Base-by-base conservation (phyloP, 2,329 filamentous ascomycete genomes). In the Sclerotinia spermophila region DNA sequence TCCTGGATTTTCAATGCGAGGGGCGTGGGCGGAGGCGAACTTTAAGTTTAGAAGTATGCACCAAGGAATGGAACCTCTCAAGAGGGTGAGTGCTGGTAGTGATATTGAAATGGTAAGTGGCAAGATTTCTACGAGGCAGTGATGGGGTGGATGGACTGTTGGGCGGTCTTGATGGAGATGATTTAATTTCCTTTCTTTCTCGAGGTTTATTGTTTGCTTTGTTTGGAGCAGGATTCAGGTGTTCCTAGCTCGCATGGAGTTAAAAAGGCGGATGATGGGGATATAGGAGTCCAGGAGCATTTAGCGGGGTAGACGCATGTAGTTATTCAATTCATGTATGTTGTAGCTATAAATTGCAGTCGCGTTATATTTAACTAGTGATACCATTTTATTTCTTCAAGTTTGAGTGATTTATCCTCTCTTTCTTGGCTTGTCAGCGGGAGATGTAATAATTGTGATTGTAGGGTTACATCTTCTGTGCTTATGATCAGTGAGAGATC, bases 1-100 rank as follows among this genome's bases (percentile, higher is more conserved):
- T 72, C 83, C 83, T 6, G 74, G 73, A 10, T 71, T 68, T 27
- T 72, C 65, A 33, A 75, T 76, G 53, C 69, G 69, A 30, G 74
- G 71, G 1, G 67, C 56, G 17, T 77, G 75, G 75, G 13, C 72
- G 33, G 65, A 73, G 51, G 68, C 69, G 6, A 71, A 71, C 56
- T 76, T 75, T 24, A 68, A 51, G 1, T 75, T 74, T 51, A 71
- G 73, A 35, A 68, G 61, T 2, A 71, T 60, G 55, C 68, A 74
- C 13, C 44, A 38, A 5, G 42, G 24, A 10, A 13, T 27, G 19
- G n/a, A 55, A 40, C 3, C 3, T 2, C 44, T 61, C 24, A 64
- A 53, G n/a, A 44, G 51, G 15, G n/a, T 56, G 21, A 67, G 35
- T 42, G 19, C 13, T 33, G 38, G n/a, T 15, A 59, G 53, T 30